phyloP scores from a whole-genome alignment of 352 stramenopile species.

The Phytopythium oedochilum region DNA sequence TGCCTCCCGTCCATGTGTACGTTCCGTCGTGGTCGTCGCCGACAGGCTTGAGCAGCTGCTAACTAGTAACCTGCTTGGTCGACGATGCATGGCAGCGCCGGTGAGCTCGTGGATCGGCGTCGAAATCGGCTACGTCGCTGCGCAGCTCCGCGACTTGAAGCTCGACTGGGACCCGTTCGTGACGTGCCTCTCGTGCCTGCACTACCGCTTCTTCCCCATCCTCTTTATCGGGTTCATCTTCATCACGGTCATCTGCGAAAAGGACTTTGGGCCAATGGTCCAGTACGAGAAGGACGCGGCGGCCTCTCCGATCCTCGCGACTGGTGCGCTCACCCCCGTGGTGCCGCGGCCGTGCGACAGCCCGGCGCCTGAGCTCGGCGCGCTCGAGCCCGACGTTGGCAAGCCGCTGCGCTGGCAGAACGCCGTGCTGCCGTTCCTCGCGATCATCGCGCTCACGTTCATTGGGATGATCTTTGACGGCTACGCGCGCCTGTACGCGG shows the following conservation, averaged over 20 bases:
- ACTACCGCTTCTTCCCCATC: conserved; percentile 87
- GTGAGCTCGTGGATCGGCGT: conserved; percentile 89
- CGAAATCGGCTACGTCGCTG: conserved; percentile 85
- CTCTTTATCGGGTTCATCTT: conserved; percentile 88
- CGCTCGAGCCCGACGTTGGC: conserved; percentile 60
- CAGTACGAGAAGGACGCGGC: conserved; percentile 82
- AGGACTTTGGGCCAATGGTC: conserved; percentile 86
- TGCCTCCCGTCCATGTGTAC: conserved; percentile 84
- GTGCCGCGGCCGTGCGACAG: conserved; percentile 67
- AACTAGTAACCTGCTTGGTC: neutral
- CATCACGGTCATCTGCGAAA: conserved; percentile 88
- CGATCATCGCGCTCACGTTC: conserved; percentile 83
- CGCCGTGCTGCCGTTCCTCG: conserved; percentile 77
- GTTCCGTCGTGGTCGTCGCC: conserved; percentile 8
- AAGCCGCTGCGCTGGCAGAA: conserved; percentile 85
- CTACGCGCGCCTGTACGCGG: conserved; percentile 39
- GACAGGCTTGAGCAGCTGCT: neutral
- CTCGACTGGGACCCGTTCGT: conserved; percentile 87
- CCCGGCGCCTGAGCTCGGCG: conserved; percentile 51
- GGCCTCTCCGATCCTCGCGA: conserved; percentile 58
- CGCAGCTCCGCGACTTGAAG: conserved; percentile 65
- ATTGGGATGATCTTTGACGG: conserved; percentile 86
- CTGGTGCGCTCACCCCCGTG: conserved; percentile 53
- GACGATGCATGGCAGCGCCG: conserved; percentile 32
- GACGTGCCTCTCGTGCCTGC: conserved; percentile 76